Base-by-base conservation (phyloP, 139 green algal genomes). In the Klebsormidium nitens region DNA sequence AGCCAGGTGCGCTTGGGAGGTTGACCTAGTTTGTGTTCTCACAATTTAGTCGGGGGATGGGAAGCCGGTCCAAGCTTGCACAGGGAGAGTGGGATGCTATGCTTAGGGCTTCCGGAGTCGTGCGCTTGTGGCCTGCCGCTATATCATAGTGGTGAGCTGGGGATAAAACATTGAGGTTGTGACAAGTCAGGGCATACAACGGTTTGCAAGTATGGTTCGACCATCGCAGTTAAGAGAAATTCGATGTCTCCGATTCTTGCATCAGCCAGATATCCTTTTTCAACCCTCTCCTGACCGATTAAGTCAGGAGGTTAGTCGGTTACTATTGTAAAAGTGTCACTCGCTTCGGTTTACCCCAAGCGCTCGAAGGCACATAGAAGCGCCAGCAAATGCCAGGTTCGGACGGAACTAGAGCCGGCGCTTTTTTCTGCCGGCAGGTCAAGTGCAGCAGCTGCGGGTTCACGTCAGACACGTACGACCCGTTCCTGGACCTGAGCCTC, bases 401-500 rank as follows among this genome's bases (percentile, higher is more conserved):
- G 42, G 14, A 8, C 8, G 55, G 55, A 59, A 28, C 37, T n/a
- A 28, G 11, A 28, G n/a, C n/a, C n/a, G n/a, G n/a, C n/a, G n/a
- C n/a, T n/a, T n/a, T n/a, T n/a, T n/a, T n/a, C n/a, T n/a, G n/a
- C 40, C 26, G 26, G 49, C 83, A 96, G 88, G 86, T 96, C 14
- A 84, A 88, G 65, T 97, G 92, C 72, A 77, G 81, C 5, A 79
- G 84, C 48, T 95, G 93, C 64, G 76, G 83, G 4, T 92, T 91
- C 61, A 78, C 87, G 49, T 89, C 75, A 47, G 87, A 85, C 79
- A 96, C 84, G 4, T 91, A 85, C 55, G 93, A 98, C 46, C 82
- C 88, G 17, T 96, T 95, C 72, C 76, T 98, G 64, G 89, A 97
- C 83, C 66, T 98, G 14, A 85, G 57, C 28, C 78, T 98, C 55